Conservation (phyloP, 768 basidiomycete species). For the Amanita molliuscula region DNA sequence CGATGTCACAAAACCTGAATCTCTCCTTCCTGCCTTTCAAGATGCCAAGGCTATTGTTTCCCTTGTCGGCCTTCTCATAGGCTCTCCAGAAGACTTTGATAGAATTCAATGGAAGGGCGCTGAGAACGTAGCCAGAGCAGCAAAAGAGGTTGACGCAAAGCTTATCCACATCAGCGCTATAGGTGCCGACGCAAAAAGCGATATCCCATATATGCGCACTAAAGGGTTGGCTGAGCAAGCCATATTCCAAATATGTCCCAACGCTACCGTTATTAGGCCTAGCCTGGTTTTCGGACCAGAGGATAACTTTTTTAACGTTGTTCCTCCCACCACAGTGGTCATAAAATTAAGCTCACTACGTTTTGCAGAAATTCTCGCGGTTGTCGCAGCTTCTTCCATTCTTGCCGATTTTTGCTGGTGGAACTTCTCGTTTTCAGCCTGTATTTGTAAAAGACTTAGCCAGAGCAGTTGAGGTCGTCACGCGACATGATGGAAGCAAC, state of each 20-base stretch:
- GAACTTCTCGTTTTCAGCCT: constrained; percentile 56
- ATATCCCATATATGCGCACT: constrained; percentile 49
- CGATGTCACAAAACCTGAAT: constrained; percentile 46
- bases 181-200: constrained; percentile 51
- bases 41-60: constrained; percentile 53
- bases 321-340: constrained; percentile 18
- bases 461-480: constrained; percentile 45
- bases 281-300: constrained; percentile 71
- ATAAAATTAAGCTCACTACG: neutral
- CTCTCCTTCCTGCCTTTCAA: constrained; percentile 37
- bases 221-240: constrained; percentile 55
- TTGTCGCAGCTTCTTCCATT: constrained; percentile 54
- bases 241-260: constrained; percentile 32
- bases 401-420: constrained; percentile 72
- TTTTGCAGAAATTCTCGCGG: constrained; percentile 46
- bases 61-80: constrained; percentile 59
- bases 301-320: constrained; percentile 65
- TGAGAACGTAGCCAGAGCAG: constrained; percentile 50
- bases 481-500: constrained; percentile 31
- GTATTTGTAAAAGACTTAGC: constrained; percentile 66
- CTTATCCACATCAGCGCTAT: constrained; percentile 65
- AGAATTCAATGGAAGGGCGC: constrained; percentile 56
- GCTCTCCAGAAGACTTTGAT: constrained; percentile 45
- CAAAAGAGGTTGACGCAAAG: constrained; percentile 42
- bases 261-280: constrained; percentile 57